Conservation (phyloP, 2,329 filamentous ascomycete genomes). For the Xylariaceae sp. region DNA sequence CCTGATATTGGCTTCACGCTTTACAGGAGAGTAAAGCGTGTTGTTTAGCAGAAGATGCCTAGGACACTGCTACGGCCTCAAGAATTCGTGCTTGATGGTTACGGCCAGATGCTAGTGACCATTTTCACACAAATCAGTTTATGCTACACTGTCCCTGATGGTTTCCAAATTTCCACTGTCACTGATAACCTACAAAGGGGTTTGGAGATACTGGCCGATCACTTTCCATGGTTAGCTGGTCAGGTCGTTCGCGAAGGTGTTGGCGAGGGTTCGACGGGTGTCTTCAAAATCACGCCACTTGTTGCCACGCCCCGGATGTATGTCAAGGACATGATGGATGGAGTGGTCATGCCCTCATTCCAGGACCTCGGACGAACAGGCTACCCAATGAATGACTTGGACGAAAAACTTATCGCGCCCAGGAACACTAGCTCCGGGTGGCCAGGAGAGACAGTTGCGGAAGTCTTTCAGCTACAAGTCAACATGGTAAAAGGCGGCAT, state of each 20-base stretch:
- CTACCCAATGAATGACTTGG: background rate
- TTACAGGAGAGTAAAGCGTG: too few relatives aligned
- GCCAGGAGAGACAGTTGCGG: background rate
- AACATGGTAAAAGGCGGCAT: conserved; percentile 42
- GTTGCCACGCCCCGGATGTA: conserved; percentile 1
- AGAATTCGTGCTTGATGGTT: conserved; percentile 4
- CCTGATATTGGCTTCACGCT: too few relatives aligned
- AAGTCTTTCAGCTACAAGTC: conserved; percentile 39
- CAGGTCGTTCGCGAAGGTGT: conserved; percentile 7
- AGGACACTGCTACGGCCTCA: too few relatives aligned
- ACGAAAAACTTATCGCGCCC: conserved; percentile 35
- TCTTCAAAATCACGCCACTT: conserved; percentile 1
- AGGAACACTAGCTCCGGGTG: conserved; percentile 26
- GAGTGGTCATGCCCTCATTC: background rate
- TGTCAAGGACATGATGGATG: conserved; percentile 3
- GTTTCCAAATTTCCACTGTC: conserved; percentile 18
- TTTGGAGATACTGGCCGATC: background rate
- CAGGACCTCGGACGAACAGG: background rate
- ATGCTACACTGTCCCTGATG: conserved; percentile 27
- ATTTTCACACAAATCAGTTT: conserved; percentile 38
- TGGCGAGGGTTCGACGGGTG: background rate
- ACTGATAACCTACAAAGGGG: conserved; percentile 34
- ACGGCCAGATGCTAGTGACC: conserved; percentile 19
- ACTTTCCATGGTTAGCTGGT: conserved; percentile 6
- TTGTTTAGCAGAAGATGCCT: too few relatives aligned